Conservation (phyloP, 805 yeast genomes). For the Scheffersomyces amazonensis region DNA sequence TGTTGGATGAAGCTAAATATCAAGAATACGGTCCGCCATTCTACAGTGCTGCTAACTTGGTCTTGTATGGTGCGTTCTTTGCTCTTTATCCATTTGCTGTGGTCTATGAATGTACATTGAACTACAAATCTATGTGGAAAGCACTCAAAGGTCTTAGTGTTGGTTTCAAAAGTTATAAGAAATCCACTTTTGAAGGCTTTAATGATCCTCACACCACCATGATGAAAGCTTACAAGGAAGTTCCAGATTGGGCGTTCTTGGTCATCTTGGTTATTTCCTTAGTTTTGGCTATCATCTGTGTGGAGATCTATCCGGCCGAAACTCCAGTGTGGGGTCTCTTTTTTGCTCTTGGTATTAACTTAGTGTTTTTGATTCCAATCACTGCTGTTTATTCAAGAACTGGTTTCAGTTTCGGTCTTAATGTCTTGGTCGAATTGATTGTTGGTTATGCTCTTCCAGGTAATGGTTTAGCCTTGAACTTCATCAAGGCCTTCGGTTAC, state of each 20-base stretch:
- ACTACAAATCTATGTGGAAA: slow-evolving; percentile 10
- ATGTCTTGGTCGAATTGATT: slow-evolving; percentile 55
- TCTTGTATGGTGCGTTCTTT: slow-evolving; percentile 24
- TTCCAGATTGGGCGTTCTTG: slow-evolving; percentile 32
- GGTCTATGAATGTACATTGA: slow-evolving; percentile 9
- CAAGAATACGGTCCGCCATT: slow-evolving; percentile 25
- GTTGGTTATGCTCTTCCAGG: slow-evolving; percentile 26
- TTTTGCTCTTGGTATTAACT: slow-evolving; percentile 49
- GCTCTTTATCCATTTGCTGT: slow-evolving; percentile 24
- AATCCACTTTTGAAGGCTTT: slow-evolving; percentile 12
- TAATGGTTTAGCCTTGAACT: slow-evolving; percentile 19
- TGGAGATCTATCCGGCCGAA: slow-evolving; percentile 32
- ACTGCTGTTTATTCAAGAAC: slow-evolving; percentile 48
- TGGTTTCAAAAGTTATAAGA: slow-evolving; percentile 9
- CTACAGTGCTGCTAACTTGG: slow-evolving; percentile 25
- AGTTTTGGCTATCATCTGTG: slow-evolving; percentile 28
- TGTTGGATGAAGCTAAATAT: slow-evolving; percentile 20
- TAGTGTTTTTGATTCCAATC: slow-evolving; percentile 50
- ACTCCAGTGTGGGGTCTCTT: slow-evolving; percentile 63
- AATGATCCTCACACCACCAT: slow-evolving; percentile 26
- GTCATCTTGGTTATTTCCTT: slow-evolving; percentile 23
- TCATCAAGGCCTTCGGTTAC: slow-evolving; percentile 21
- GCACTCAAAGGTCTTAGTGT: slow-evolving; percentile 7
- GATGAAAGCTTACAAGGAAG: slow-evolving; percentile 33
- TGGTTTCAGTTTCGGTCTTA: slow-evolving; percentile 46